Evolutionary conservation across 2,329 filamentous ascomycete species (phyloP).

Genomic region (Stagonosporopsis vannaccii): DNA sequence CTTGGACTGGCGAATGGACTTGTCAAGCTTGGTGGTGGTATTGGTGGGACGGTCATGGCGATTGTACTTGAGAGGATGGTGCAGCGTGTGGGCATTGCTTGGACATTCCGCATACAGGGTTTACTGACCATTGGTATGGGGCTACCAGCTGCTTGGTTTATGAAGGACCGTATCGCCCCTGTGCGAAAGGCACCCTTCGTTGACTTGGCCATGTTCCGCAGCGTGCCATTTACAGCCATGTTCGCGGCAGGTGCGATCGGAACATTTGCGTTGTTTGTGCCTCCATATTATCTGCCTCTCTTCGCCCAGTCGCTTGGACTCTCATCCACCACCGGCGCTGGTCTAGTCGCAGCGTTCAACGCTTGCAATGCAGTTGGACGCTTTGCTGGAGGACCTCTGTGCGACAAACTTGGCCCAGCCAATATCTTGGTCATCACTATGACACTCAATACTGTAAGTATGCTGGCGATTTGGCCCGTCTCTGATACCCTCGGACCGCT

Average conservation of each 20-base stretch:
- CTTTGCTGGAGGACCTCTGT: conserved; percentile 34
- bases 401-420: conserved; percentile 41
- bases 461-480: conserved; percentile 43
- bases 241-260: conserved; percentile 35
- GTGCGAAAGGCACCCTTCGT: conserved; percentile 29
- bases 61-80: conserved; percentile 35
- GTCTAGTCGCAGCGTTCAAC: conserved; percentile 37
- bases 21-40: conserved; percentile 39
- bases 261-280: conserved; percentile 38
- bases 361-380: conserved; percentile 36
- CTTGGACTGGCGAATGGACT: conserved; percentile 39
- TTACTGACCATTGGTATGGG: conserved; percentile 34
- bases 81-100: conserved; percentile 35
- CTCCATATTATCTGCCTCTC: conserved; percentile 37
- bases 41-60: conserved; percentile 35
- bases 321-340: conserved; percentile 31
- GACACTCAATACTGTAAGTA: conserved; percentile 34
- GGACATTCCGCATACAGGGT: conserved; percentile 37
- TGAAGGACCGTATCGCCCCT: conserved; percentile 30
- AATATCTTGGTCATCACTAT: conserved; percentile 41
- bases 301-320: conserved; percentile 35
- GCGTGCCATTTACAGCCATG: conserved; percentile 28
- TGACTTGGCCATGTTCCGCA: conserved; percentile 36
- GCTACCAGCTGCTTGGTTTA: conserved; percentile 33
- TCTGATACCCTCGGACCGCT: conserved; percentile 33